phyloP scores from a whole-genome alignment of 2,329 filamentous ascomycete species.

The Monilinia polystroma region DNA sequence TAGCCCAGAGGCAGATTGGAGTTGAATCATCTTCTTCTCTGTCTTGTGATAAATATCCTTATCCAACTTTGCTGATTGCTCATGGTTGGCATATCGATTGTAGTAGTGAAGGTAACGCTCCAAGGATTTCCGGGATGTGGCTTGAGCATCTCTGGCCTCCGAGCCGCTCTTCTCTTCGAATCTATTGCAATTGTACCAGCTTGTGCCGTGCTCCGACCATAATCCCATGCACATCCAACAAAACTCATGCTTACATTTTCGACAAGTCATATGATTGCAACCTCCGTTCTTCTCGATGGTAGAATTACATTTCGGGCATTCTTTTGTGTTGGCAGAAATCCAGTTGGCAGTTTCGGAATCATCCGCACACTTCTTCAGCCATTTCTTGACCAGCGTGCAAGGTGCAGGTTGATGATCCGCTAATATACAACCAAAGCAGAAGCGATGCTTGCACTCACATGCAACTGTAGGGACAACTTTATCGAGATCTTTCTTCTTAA shows the following conservation, averaged over 20 bases:
- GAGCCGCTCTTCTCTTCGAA: slow-evolving; percentile 94
- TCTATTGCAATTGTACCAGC: slow-evolving; percentile 99
- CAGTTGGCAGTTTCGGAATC: slow-evolving; percentile 98
- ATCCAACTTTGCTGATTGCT: slow-evolving; percentile 94
- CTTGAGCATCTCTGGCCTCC: slow-evolving; percentile 88
- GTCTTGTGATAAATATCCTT: slow-evolving; percentile 96
- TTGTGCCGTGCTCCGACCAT: slow-evolving; percentile 97
- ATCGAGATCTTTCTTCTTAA: slow-evolving; percentile 84
- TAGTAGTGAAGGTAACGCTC: slow-evolving; percentile 99
- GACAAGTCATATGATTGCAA: slow-evolving; percentile 97
- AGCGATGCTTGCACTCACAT: slow-evolving; percentile 80
- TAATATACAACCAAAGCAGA: slow-evolving; percentile 92
- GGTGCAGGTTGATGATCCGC: slow-evolving; percentile 92
- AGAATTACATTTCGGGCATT: slow-evolving; percentile 92
- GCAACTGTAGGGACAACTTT: slow-evolving; percentile 86
- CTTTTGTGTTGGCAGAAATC: slow-evolving; percentile 99
- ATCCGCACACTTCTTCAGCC: slow-evolving; percentile 97
- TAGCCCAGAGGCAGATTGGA: slow-evolving; percentile 91
- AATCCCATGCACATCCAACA: slow-evolving; percentile 99
- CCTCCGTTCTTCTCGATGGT: slow-evolving; percentile 99
- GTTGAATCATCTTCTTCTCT: slow-evolving; percentile 97
- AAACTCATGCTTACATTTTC: slow-evolving; percentile 94
- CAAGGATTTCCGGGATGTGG: slow-evolving; percentile 82
- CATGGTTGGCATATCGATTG: slow-evolving; percentile 98
- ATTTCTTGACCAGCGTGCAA: slow-evolving; percentile 86